phyloP scores from a whole-genome alignment of 164 flowering plant species.

The Vitis cinerea region DNA sequence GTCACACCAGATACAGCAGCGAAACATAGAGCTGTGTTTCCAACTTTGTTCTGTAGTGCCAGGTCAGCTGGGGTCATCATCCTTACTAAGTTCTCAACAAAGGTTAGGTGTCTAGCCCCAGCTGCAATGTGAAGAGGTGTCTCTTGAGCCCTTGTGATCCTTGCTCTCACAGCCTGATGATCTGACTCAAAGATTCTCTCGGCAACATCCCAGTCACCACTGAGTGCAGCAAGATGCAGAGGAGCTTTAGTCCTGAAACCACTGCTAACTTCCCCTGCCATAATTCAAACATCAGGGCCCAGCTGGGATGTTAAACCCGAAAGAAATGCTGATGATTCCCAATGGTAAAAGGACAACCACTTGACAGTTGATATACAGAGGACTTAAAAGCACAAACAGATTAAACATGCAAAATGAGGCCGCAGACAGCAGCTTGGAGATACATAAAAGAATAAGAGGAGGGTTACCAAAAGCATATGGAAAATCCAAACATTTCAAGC shows the following conservation, averaged over 20 bases:
- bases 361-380: no score
- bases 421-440: no score
- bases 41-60: constrained; percentile 10
- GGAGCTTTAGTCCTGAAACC: background rate
- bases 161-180: background rate
- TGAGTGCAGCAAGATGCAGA: constrained; percentile 22
- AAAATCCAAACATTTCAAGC: no score
- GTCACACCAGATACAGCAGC: constrained; percentile 31
- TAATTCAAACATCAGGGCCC: no score
- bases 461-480: no score
- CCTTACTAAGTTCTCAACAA: constrained; percentile 26
- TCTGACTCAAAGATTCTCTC: background rate
- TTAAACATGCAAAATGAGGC: no score
- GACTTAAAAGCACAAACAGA: no score
- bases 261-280: no score
- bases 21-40: constrained; percentile 36
- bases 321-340: no score
- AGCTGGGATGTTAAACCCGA: no score
- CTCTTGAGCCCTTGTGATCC: constrained; percentile 18
- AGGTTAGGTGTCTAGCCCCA: constrained; percentile 16
- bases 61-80: constrained; percentile 18
- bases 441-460: no score
- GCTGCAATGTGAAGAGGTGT: constrained; percentile 39
- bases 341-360: no score
- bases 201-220: constrained; percentile 32